Evolutionary conservation across 116 monocot species (phyloP).

Genomic region (Cymodocea nodosa): DNA sequence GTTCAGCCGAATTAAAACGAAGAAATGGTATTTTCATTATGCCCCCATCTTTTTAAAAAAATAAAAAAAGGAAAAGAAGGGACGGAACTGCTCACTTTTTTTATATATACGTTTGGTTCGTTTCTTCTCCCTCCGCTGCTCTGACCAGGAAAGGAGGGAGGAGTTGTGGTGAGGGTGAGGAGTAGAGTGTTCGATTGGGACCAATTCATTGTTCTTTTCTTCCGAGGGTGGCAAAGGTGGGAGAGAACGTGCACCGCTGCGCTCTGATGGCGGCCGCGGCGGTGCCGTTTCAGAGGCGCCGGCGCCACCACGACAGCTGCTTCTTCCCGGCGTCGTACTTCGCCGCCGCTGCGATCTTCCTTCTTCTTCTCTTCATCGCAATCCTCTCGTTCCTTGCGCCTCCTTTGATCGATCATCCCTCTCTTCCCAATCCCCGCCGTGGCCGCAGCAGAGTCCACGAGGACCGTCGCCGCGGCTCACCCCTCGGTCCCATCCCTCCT

Average conservation of each 20-base stretch:
- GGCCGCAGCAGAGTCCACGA: not conserved
- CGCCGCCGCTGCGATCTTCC: conserved; percentile 1
- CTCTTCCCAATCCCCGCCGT: conserved; percentile 8
- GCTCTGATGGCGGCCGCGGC: not conserved
- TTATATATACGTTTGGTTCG: not conserved
- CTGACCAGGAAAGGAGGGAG: not conserved
- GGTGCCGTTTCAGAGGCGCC: conserved; percentile 17
- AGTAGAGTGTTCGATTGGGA: too few relatives aligned
- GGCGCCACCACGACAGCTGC: conserved; percentile 31
- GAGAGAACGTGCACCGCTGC: not conserved
- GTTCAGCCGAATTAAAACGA: not conserved
- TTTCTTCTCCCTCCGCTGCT: not conserved
- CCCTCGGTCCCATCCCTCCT: not conserved
- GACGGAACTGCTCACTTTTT: not conserved
- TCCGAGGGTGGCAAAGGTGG: not conserved
- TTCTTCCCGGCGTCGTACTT: conserved; percentile 6
- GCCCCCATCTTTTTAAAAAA: not conserved
- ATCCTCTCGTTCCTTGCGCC: conserved; percentile 35
- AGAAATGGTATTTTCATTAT: not conserved
- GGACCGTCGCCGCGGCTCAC: not conserved
- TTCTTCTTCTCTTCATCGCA: conserved; percentile 28
- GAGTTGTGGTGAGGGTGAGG: not conserved
- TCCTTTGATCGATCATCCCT: conserved; percentile 17
- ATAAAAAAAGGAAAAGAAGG: not conserved
- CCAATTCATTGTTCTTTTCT: too few relatives aligned